phyloP scores from a whole-genome alignment of 805 yeast genomes.

The Lachancea lanzarotensis region DNA sequence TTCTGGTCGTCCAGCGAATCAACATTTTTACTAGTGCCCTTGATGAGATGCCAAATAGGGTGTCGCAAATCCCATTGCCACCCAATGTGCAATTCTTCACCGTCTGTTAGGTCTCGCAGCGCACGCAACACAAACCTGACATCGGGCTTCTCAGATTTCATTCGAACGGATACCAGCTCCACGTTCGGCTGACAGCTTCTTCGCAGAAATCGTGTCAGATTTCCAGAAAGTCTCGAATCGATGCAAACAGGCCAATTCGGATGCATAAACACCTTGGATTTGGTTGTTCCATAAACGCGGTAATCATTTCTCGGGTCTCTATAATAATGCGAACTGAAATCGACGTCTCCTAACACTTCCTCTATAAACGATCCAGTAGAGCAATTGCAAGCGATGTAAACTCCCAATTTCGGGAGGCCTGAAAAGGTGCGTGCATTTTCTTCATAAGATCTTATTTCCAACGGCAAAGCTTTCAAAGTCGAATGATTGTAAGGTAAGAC shows the following conservation, averaged over 20 bases:
- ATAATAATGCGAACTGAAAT: slow-evolving; percentile 56
- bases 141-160: slow-evolving; percentile 29
- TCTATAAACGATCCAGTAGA: slow-evolving; percentile 45
- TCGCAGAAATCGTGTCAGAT: slow-evolving; percentile 65
- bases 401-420: slow-evolving; percentile 66
- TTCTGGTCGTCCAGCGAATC: slow-evolving; percentile 50
- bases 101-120: slow-evolving; percentile 46
- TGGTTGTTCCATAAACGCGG: slow-evolving; percentile 60
- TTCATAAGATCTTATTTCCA: slow-evolving; percentile 48
- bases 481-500: slow-evolving; percentile 18
- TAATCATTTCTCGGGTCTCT: slow-evolving; percentile 71
- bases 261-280: slow-evolving; percentile 52
- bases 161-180: slow-evolving; percentile 44
- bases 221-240: slow-evolving; percentile 78
- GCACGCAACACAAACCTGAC: slow-evolving; percentile 57
- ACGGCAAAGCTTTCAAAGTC: slow-evolving; percentile 20
- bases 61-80: slow-evolving; percentile 89
- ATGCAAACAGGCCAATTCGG: slow-evolving; percentile 57
- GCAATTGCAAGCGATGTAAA: slow-evolving; percentile 40
- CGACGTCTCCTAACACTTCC: slow-evolving; percentile 70
- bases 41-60: slow-evolving; percentile 56
- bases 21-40: slow-evolving; percentile 37
- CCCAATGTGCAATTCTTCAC: slow-evolving; percentile 66
- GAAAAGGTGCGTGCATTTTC: slow-evolving; percentile 54
- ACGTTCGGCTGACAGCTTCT: slow-evolving; percentile 75